A percentile compares a stretch with the other conserved stretches of the same genome.
phyloP scores from a whole-genome alignment of 1,139 yeast species.

The Pichia sp. region DNA sequence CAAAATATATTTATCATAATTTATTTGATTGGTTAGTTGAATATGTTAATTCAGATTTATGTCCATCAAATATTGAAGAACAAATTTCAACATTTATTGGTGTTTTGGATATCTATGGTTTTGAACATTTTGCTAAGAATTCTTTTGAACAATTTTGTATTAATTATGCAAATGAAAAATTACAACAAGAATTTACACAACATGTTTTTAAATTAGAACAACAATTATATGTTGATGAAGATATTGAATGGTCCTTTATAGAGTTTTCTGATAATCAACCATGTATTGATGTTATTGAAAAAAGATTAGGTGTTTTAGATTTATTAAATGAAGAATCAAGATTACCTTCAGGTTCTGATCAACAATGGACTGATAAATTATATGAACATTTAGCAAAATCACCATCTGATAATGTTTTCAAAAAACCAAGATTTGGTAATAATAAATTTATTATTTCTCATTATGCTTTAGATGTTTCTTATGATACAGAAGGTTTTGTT shows the following conservation, averaged over 20 bases:
- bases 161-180: conserved; percentile 93
- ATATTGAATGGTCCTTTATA: conserved; percentile 94
- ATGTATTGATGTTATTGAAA: conserved; percentile 88
- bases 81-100: conserved; percentile 77
- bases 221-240: conserved; percentile 87
- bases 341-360: conserved; percentile 89
- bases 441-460: conserved; percentile 86
- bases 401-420: conserved; percentile 73
- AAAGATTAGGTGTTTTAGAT: conserved; percentile 79
- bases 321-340: conserved; percentile 93
- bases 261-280: conserved; percentile 97
- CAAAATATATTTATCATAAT: conserved; percentile 88
- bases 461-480: conserved; percentile 90
- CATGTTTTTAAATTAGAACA: conserved; percentile 96
- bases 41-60: conserved; percentile 72
- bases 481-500: conserved; percentile 90
- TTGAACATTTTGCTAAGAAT: conserved; percentile 89
- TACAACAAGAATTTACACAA: conserved; percentile 96
- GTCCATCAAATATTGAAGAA: conserved; percentile 60
- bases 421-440: conserved; percentile 92
- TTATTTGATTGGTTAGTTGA: conserved; percentile 93
- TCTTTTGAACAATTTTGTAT: conserved; percentile 97
- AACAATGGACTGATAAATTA: conserved; percentile 86
- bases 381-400: conserved; percentile 78
- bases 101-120: conserved; percentile 94